Evolutionary conservation across 345 rosid genomes (phyloP).

Genomic region (Nephelium lappaceum): DNA sequence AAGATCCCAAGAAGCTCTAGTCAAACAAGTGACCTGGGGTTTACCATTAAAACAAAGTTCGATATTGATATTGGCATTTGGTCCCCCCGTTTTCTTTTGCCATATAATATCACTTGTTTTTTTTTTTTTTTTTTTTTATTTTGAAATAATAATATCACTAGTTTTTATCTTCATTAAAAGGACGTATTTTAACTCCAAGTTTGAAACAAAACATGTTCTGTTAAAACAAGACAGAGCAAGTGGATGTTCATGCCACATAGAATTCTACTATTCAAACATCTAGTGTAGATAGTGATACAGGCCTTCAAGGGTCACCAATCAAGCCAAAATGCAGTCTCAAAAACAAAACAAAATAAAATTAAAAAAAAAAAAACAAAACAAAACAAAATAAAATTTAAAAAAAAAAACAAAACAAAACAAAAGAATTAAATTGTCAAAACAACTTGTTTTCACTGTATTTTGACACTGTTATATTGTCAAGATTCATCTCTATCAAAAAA

Average conservation of each 20-base stretch:
- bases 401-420: neutral
- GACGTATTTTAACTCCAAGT: neutral
- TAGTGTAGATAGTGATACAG: neutral
- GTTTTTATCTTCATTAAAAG: conserved; percentile 7
- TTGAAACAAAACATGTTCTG: conserved; percentile 16
- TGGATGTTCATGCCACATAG: conserved; percentile 4
- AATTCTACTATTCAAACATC: neutral
- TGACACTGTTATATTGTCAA: neutral
- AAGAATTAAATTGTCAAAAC: neutral
- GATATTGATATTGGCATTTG: neutral
- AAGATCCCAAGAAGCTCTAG: conserved; percentile 20
- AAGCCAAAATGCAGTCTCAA: neutral
- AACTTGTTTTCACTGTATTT: neutral
- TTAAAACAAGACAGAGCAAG: conserved; percentile 23
- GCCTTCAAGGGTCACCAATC: neutral
- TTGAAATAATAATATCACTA: conserved; percentile 14
- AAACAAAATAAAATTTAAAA: too few relatives aligned
- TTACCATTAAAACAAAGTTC: neutral
- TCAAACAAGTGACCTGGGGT: conserved; percentile 18
- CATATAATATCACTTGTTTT: conserved; percentile 12
- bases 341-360: too few relatives aligned
- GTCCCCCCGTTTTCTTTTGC: conserved; percentile 16
- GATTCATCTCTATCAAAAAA: neutral
- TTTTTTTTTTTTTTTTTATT: too few relatives aligned
- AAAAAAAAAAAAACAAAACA: neutral